phyloP scores from a whole-genome alignment of 2,329 filamentous ascomycete species.

The Nemania diffusa region DNA sequence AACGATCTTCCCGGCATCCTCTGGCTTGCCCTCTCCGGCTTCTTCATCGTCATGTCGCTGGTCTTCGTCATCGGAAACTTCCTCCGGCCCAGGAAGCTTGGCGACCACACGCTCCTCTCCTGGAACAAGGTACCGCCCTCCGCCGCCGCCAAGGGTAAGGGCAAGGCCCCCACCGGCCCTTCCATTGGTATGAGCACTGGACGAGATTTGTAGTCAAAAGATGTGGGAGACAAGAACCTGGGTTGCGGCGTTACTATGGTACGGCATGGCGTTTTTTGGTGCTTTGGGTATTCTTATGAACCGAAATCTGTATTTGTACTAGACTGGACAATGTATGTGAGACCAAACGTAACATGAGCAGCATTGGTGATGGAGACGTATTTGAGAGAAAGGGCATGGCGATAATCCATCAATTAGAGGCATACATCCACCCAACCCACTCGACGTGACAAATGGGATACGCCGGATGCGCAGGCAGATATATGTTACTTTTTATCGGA shows the following conservation, averaged over 20 bases:
- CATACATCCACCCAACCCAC: not conserved
- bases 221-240: slow-evolving; percentile 36
- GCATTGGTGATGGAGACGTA: not conserved
- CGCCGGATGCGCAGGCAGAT: not conserved
- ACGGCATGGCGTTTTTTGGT: slow-evolving; percentile 30
- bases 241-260: slow-evolving; percentile 28
- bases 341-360: not conserved
- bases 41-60: slow-evolving; percentile 88
- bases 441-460: not conserved
- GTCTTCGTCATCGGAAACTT: slow-evolving; percentile 92
- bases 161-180: slow-evolving; percentile 54
- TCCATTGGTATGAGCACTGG: slow-evolving; percentile 62
- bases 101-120: slow-evolving; percentile 95
- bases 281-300: slow-evolving; percentile 21
- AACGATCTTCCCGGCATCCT: slow-evolving; percentile 97
- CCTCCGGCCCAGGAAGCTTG: slow-evolving; percentile 94
- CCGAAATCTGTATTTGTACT: slow-evolving; percentile 26
- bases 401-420: not conserved
- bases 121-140: slow-evolving; percentile 78
- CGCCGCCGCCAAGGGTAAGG: slow-evolving; percentile 50
- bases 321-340: slow-evolving; percentile 27
- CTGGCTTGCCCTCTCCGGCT: slow-evolving; percentile 91
- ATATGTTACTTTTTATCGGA: not conserved
- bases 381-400: not conserved
- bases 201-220: slow-evolving; percentile 60